A percentile compares a stretch with the other conserved stretches of the same genome.
Evolutionary conservation across 2,329 filamentous ascomycete species (phyloP).

Genomic region (Coleophoma eucalyptorum): DNA sequence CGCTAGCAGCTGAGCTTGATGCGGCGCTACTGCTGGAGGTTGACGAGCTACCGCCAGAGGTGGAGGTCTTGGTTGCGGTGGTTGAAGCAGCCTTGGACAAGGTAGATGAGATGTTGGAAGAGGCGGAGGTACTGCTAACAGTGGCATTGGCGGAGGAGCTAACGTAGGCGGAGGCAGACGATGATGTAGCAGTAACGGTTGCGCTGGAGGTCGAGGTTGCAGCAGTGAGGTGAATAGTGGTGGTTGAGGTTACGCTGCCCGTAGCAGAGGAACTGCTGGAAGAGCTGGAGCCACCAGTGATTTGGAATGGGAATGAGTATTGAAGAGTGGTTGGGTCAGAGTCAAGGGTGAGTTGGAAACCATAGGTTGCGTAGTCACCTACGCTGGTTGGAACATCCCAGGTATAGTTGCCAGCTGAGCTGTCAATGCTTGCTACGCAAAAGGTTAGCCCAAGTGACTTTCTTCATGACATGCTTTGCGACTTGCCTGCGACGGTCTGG

Average conservation of each 20-base stretch:
- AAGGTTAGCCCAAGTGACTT: slow-evolving; percentile 9
- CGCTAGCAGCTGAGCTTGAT: not conserved
- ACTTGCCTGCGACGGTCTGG: slow-evolving; percentile 47
- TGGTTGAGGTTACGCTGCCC: slow-evolving; percentile 1
- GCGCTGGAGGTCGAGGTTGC: slow-evolving; percentile 3
- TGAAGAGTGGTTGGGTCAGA: slow-evolving; percentile 48
- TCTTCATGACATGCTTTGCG: not conserved
- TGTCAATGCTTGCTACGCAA: slow-evolving; percentile 40
- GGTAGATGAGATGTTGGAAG: slow-evolving; percentile 17
- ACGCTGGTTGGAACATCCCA: slow-evolving; percentile 47
- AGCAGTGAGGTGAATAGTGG: slow-evolving; percentile 8
- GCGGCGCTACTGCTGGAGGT: not conserved
- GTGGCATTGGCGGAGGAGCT: slow-evolving; percentile 22
- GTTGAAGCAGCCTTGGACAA: not conserved
- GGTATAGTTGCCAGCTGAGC: slow-evolving; percentile 38
- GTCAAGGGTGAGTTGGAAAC: slow-evolving; percentile 50
- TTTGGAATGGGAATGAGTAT: slow-evolving; percentile 56
- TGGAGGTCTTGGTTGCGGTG: slow-evolving; percentile 1
- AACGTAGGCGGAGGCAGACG: slow-evolving; percentile 1
- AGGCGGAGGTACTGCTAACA: slow-evolving; percentile 20
- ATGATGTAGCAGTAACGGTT: slow-evolving; percentile 2
- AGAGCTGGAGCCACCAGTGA: slow-evolving; percentile 10
- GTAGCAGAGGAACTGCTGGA: slow-evolving; percentile 5
- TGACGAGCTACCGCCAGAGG: not conserved
- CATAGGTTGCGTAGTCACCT: slow-evolving; percentile 47